A percentile compares a stretch with the other conserved stretches of the same genome.
Evolutionary conservation across 2,329 filamentous ascomycete species (phyloP).

Genomic region (Neurospora sp.): DNA sequence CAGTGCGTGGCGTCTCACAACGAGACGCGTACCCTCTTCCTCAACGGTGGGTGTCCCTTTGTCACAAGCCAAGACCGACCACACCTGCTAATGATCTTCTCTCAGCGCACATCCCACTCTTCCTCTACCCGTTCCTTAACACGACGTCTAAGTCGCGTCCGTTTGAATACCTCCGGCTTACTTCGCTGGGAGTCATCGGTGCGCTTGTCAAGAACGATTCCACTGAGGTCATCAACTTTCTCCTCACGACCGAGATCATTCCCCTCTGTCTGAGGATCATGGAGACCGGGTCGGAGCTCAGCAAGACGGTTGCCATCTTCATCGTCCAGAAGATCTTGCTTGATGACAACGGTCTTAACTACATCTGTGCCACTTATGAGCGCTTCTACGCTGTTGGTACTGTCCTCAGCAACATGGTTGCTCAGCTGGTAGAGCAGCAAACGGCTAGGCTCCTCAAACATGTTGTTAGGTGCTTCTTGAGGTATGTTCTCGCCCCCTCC

Average conservation of each 20-base stretch:
- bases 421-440: conserved; percentile 93
- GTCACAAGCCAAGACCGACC: background rate
- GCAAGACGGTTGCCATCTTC: conserved; percentile 98
- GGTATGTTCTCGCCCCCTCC: conserved; percentile 46
- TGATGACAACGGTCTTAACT: conserved; percentile 92
- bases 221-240: conserved; percentile 96
- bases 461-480: conserved; percentile 91
- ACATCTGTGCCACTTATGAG: conserved; percentile 98
- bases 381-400: conserved; percentile 97
- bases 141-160: conserved; percentile 96
- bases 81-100: conserved; percentile 6
- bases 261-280: conserved; percentile 95
- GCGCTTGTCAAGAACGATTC: conserved; percentile 98
- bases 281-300: conserved; percentile 96
- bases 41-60: conserved; percentile 59
- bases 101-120: conserved; percentile 89
- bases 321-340: conserved; percentile 98
- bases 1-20: conserved; percentile 98
- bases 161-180: conserved; percentile 94
- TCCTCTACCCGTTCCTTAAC: conserved; percentile 96
- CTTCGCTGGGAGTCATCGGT: conserved; percentile 91
- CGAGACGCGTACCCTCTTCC: conserved; percentile 85
- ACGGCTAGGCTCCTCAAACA: conserved; percentile 94
- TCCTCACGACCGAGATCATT: conserved; percentile 96
- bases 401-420: conserved; percentile 97